phyloP scores from a whole-genome alignment of 345 rosid species.

The Rhodomyrtus tomentosa region DNA sequence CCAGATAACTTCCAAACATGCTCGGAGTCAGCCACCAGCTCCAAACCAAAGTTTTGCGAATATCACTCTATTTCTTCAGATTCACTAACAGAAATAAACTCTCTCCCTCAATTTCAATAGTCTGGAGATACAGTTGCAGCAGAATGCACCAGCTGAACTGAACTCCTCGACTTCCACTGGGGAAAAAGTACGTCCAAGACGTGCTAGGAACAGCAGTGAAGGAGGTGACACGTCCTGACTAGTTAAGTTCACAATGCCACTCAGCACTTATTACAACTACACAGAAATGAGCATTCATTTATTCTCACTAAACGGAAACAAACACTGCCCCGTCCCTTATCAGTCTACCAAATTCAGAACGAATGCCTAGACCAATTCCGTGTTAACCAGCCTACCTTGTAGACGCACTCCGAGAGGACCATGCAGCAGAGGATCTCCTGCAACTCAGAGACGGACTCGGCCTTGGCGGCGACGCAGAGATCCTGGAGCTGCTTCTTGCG shows the following conservation, averaged over 20 bases:
- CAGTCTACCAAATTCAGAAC: background rate
- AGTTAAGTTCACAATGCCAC: background rate
- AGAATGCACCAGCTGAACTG: background rate
- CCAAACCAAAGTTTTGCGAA: background rate
- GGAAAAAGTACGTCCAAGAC: background rate
- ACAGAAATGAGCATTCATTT: background rate
- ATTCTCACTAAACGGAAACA: background rate
- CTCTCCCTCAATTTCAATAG: background rate
- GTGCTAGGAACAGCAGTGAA: background rate
- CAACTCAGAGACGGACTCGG: constrained; percentile 70
- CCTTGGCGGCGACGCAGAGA: constrained; percentile 69
- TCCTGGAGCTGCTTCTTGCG: constrained; percentile 63
- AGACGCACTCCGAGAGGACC: constrained; percentile 94
- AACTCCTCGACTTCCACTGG: background rate
- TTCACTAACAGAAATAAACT: background rate
- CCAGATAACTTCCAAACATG: background rate
- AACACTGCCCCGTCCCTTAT: background rate
- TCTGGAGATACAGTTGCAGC: background rate
- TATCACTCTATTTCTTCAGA: background rate
- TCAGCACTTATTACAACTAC: background rate
- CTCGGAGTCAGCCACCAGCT: background rate
- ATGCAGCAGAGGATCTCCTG: constrained; percentile 93
- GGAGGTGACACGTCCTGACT: background rate
- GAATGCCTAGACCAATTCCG: background rate
- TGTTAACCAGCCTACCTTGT: constrained; percentile 35